Percentiles rank a stretch among this genome's conserved stretches.
phyloP scores from a whole-genome alignment of 2,329 filamentous ascomycete species.

The Fusarium aywerte region DNA sequence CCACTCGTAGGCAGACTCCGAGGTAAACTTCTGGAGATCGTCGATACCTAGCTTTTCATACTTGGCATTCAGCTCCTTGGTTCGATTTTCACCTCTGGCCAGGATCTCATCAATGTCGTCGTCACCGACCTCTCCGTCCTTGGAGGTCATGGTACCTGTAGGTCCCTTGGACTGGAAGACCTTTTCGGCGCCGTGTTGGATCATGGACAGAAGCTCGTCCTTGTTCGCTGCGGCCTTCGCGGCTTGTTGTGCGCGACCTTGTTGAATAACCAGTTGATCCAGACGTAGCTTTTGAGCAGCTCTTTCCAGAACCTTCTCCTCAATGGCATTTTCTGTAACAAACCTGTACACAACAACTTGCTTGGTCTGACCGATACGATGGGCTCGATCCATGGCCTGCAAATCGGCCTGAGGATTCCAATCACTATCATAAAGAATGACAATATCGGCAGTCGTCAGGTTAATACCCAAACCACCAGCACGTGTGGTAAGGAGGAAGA shows the following conservation, averaged over 20 bases:
- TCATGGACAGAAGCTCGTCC: slow-evolving; percentile 96
- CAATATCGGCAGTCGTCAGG: slow-evolving; percentile 92
- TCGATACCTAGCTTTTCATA: slow-evolving; percentile 98
- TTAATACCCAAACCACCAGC: slow-evolving; percentile 98
- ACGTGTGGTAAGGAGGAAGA: slow-evolving; percentile 94
- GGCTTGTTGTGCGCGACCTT: slow-evolving; percentile 91
- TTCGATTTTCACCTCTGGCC: slow-evolving; percentile 85
- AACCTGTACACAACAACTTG: slow-evolving; percentile 97
- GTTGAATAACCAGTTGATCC: slow-evolving; percentile 97
- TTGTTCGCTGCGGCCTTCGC: slow-evolving; percentile 94
- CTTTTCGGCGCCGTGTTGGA: slow-evolving; percentile 96
- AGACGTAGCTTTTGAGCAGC: slow-evolving; percentile 96
- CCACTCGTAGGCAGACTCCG: slow-evolving; percentile 98
- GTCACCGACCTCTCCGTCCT: slow-evolving; percentile 75
- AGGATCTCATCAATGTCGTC: slow-evolving; percentile 93
- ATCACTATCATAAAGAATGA: slow-evolving; percentile 95
- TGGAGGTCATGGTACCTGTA: slow-evolving; percentile 68
- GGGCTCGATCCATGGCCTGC: slow-evolving; percentile 98
- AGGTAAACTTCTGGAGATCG: slow-evolving; percentile 96
- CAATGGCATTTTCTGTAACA: slow-evolving; percentile 96
- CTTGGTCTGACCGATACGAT: slow-evolving; percentile 98
- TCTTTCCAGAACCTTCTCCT: slow-evolving; percentile 96
- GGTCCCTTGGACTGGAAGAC: slow-evolving; percentile 83
- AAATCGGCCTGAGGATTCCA: slow-evolving; percentile 99
- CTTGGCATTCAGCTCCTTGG: slow-evolving; percentile 88